phyloP scores from a whole-genome alignment of 495 filamentous ascomycete species.

The Parathielavia appendiculata region DNA sequence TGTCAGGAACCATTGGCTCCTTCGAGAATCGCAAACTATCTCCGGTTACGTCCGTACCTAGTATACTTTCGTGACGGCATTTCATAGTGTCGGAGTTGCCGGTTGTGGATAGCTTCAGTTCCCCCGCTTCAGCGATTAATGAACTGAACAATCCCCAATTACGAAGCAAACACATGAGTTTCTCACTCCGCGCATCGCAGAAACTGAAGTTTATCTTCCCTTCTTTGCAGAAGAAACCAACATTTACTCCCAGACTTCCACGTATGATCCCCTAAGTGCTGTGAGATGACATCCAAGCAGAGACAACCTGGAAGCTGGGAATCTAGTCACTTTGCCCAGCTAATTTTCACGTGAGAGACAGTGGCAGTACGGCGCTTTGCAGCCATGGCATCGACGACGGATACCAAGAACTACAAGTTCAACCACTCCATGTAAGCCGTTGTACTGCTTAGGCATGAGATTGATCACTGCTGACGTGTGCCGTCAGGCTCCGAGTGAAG shows the following conservation, averaged over 20 bases:
- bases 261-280: not conserved
- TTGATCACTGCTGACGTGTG: conserved; percentile 24
- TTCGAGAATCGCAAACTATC: no score
- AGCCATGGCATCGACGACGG: conserved; percentile 65
- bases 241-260: not conserved
- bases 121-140: not conserved
- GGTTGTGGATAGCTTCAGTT: not conserved
- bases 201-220: conserved; percentile 14
- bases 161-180: conserved; percentile 19
- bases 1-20: no score
- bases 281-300: not conserved
- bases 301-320: no score
- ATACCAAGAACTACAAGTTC: conserved; percentile 79
- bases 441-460: conserved; percentile 18
- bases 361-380: conserved; percentile 25
- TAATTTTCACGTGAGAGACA: not conserved
- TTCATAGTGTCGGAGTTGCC: no score
- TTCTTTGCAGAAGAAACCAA: conserved; percentile 9
- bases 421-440: conserved; percentile 68
- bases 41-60: not conserved
- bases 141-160: not conserved
- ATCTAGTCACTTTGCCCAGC: not conserved
- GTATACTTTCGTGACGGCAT: not conserved
- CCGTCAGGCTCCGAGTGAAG: conserved; percentile 83
- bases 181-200: conserved; percentile 21